A percentile compares a stretch with the other conserved stretches of the same genome.
Evolutionary conservation across 768 basidiomycete genomes (phyloP).

Genomic region (Clitopilus passeckerianus): DNA sequence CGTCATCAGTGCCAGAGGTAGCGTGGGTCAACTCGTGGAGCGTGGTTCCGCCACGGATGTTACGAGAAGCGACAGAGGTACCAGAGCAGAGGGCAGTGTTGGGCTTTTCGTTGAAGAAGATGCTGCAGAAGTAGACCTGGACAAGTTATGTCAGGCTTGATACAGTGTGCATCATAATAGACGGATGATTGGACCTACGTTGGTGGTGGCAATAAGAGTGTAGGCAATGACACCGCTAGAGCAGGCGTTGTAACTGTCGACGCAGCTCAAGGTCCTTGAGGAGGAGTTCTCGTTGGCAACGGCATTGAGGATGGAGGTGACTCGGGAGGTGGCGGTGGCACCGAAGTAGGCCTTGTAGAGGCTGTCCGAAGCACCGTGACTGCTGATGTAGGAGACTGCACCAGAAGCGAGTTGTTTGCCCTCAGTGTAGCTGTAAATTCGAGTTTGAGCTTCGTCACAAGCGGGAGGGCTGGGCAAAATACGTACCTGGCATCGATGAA

Average conservation of each 20-base stretch:
- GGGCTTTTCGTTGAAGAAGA: slow-evolving; percentile 43
- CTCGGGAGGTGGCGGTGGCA: slow-evolving; percentile 24
- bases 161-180: no score
- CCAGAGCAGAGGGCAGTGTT: slow-evolving; percentile 32
- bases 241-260: not conserved
- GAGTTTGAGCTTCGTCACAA: no score
- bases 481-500: slow-evolving; percentile 31
- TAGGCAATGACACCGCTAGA: slow-evolving; percentile 28
- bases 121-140: slow-evolving; percentile 41
- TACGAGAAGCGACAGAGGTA: slow-evolving; percentile 37
- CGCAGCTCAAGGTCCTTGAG: slow-evolving; percentile 19
- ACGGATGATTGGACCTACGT: slow-evolving; percentile 23
- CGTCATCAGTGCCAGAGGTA: slow-evolving; percentile 31
- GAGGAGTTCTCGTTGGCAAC: slow-evolving; percentile 32
- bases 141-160: not conserved
- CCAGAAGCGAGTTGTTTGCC: slow-evolving; percentile 27
- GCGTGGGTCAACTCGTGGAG: slow-evolving; percentile 46
- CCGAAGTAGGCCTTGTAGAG: slow-evolving; percentile 35
- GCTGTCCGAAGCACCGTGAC: slow-evolving; percentile 26
- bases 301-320: slow-evolving; percentile 23
- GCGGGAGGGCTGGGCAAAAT: no score
- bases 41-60: slow-evolving; percentile 41
- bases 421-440: slow-evolving; percentile 25
- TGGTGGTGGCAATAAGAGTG: slow-evolving; percentile 36
- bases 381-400: slow-evolving; percentile 26